phyloP scores from a whole-genome alignment of 306 rosid genomes.

The Ammopiptanthus mongolicus region DNA sequence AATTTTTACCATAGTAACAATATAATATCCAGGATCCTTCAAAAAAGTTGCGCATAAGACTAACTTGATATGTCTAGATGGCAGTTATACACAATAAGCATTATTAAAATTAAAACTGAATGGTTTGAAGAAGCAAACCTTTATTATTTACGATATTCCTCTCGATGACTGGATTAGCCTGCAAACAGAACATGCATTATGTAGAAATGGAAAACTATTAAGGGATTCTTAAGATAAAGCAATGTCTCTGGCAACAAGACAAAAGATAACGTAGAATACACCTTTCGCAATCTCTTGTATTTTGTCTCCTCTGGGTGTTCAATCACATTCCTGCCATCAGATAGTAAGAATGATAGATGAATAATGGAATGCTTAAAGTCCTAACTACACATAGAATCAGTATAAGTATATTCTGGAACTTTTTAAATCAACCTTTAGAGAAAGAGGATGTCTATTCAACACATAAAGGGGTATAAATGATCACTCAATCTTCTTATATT shows the following conservation, averaged over 20 bases:
- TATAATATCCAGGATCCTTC: background rate
- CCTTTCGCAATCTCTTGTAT: constrained; percentile 79
- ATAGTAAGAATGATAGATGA: background rate
- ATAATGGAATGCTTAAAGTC: constrained; percentile 13
- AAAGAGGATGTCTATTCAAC: background rate
- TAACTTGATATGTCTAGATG: background rate
- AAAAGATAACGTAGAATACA: constrained; percentile 12
- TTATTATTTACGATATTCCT: constrained; percentile 55
- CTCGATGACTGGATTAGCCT: constrained; percentile 75
- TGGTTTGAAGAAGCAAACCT: constrained; percentile 48
- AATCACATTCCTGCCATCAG: constrained; percentile 63
- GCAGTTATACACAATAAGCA: background rate
- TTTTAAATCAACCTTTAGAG: background rate
- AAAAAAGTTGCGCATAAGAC: background rate
- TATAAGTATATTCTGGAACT: background rate
- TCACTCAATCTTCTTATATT: background rate
- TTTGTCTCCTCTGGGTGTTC: constrained; percentile 77
- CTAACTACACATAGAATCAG: background rate
- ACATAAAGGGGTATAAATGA: background rate
- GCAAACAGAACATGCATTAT: constrained; percentile 35
- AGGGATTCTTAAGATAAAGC: background rate
- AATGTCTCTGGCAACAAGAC: background rate
- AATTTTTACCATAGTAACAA: background rate
- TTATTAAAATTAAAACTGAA: constrained; percentile 1
- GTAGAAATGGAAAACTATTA: background rate